Conservation (phyloP, 2,329 filamentous ascomycete genomes). For the Penicillium hordei region DNA sequence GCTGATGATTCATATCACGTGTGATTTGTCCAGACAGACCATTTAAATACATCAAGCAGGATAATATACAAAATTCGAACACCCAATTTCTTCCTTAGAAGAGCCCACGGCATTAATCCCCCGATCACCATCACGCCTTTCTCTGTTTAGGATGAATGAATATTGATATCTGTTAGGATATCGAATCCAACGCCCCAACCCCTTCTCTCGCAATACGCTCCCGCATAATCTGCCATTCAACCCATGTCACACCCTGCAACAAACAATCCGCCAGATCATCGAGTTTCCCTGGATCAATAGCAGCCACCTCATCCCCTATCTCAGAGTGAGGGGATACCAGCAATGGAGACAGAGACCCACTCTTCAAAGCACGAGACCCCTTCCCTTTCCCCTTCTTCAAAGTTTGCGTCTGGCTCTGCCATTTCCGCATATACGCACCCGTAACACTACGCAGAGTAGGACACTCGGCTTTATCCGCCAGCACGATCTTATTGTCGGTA, state of each 20-base stretch:
- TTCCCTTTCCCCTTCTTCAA: background rate
- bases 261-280: conserved; percentile 81
- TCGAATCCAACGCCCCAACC: conserved; percentile 15
- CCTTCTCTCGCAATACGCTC: conserved; percentile 29
- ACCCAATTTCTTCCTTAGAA: background rate
- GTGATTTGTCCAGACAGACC: background rate
- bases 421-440: conserved; percentile 33
- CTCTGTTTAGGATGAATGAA: background rate
- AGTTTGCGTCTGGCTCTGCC: conserved; percentile 24
- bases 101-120: background rate
- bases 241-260: conserved; percentile 73
- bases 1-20: background rate
- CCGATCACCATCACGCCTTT: background rate
- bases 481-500: conserved; percentile 15
- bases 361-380: background rate
- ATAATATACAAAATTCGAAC: background rate
- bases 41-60: background rate
- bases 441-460: conserved; percentile 24
- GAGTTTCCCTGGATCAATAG: conserved; percentile 55
- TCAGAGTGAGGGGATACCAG: background rate
- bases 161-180: background rate
- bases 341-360: background rate
- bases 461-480: conserved; percentile 17
- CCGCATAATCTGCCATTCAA: conserved; percentile 64
- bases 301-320: background rate